Evolutionary conservation across 805 yeast genomes (phyloP).

Genomic region (Candida tibetensis): DNA sequence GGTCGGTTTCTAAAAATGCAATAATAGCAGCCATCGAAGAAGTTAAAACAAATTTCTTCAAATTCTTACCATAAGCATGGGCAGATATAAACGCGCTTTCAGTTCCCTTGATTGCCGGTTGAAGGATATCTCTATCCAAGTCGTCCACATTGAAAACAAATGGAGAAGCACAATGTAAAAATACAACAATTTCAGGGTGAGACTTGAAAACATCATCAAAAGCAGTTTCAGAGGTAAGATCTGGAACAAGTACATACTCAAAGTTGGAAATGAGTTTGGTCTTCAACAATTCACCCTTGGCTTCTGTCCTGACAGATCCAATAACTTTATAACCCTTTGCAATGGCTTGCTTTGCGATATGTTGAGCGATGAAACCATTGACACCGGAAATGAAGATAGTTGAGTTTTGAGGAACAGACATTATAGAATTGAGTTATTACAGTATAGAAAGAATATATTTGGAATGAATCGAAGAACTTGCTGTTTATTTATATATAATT

Average conservation of each 20-base stretch:
- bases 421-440: too few species aligned
- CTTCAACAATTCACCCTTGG: constrained; percentile 20
- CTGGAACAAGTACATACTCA: constrained; percentile 31
- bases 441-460: too few species aligned
- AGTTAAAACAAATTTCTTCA: constrained; percentile 20
- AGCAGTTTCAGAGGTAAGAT: constrained; percentile 34
- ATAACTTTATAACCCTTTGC: constrained; percentile 44
- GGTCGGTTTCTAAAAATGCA: constrained; percentile 16
- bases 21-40: constrained; percentile 21
- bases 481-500: too few species aligned
- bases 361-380: constrained; percentile 51
- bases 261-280: constrained; percentile 14
- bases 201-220: constrained; percentile 46
- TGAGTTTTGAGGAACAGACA: too few species aligned
- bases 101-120: constrained; percentile 61
- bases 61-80: constrained; percentile 19
- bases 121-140: constrained; percentile 46
- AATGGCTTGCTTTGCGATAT: constrained; percentile 42
- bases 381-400: constrained; percentile 48
- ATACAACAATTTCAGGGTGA: constrained; percentile 40
- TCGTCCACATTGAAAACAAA: constrained; percentile 40
- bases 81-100: constrained; percentile 44
- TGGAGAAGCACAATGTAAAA: constrained; percentile 55
- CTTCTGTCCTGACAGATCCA: constrained; percentile 45
- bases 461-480: too few species aligned